These are phyloP conservation scores for Ustilago vetiveriae DNA, from an alignment of 1,284 basidiomycete genomes.

Conservation along the genomic window DNA sequence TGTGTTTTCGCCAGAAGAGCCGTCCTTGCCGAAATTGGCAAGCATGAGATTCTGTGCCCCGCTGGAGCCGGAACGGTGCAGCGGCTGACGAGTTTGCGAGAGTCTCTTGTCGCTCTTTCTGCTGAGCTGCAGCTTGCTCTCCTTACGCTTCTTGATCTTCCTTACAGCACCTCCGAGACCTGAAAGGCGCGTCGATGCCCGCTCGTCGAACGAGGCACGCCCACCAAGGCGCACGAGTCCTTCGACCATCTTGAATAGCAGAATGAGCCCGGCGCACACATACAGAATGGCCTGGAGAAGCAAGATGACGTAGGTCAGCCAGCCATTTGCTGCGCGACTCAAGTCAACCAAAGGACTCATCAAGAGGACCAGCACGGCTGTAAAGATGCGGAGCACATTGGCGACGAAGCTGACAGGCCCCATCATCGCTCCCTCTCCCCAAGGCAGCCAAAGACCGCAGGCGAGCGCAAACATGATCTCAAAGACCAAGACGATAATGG, in stretches of 20 bases:
- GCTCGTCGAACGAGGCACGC: conserved; percentile 81
- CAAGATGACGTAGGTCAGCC: conserved; percentile 92
- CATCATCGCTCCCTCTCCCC: conserved; percentile 96
- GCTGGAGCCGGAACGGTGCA: conserved; percentile 20
- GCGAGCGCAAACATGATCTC: conserved; percentile 68
- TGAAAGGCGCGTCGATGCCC: conserved; percentile 40
- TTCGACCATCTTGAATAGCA: conserved; percentile 85
- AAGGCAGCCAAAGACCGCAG: conserved; percentile 79
- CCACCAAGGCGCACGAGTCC: conserved; percentile 81
- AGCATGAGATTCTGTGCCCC: conserved; percentile 39
- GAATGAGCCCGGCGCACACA: conserved; percentile 80
- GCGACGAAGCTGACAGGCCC: conserved; percentile 90
- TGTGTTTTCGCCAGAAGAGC: conserved; percentile 24
- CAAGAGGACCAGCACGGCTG: conserved; percentile 87
- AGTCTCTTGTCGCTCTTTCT: conserved; percentile 24
- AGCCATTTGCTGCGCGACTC: conserved; percentile 70
- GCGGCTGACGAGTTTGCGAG: conserved; percentile 9
- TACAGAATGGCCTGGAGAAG: conserved; percentile 86
- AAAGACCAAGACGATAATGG: conserved; percentile 76
- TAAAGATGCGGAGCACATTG: conserved; percentile 86
- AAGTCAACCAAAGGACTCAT: conserved; percentile 79
- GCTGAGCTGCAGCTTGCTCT: conserved; percentile 48
- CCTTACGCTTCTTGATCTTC: conserved; percentile 43
- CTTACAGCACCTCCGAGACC: conserved; percentile 57
- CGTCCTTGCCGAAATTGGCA: conserved; percentile 21